Conservation (phyloP, 169 alveolate genomes). For the Cystoisospora suis region DNA sequence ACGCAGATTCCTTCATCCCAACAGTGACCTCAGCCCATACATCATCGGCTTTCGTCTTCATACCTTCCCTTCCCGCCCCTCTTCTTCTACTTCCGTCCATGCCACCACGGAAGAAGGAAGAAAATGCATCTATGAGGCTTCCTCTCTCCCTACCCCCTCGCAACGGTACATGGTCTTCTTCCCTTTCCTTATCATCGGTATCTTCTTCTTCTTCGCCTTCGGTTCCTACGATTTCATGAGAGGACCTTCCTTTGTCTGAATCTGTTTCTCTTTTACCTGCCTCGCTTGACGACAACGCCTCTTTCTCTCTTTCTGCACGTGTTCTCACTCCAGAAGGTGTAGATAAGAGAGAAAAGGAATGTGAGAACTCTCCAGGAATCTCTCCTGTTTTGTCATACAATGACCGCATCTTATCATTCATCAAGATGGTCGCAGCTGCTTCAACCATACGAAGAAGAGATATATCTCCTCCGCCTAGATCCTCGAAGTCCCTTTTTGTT, state of each 20-base stretch:
- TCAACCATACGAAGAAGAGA: neutral
- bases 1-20: neutral
- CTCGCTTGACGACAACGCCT: neutral
- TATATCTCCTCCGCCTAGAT: neutral
- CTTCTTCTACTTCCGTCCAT: neutral
- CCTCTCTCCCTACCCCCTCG: neutral
- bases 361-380: neutral
- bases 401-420: neutral
- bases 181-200: neutral
- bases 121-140: neutral
- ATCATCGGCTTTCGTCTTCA: too few relatives aligned
- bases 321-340: neutral
- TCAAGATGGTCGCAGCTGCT: neutral
- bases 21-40: constrained; percentile 5
- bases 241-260: neutral
- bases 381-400: neutral
- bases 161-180: neutral
- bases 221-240: neutral
- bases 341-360: neutral
- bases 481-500: neutral
- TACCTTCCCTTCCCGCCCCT: neutral
- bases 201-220: neutral
- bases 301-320: neutral
- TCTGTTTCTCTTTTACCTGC: neutral
- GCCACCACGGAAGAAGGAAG: constrained; percentile 1